phyloP scores from a whole-genome alignment of 768 basidiomycete species.

The Rhodotorula graminis region DNA sequence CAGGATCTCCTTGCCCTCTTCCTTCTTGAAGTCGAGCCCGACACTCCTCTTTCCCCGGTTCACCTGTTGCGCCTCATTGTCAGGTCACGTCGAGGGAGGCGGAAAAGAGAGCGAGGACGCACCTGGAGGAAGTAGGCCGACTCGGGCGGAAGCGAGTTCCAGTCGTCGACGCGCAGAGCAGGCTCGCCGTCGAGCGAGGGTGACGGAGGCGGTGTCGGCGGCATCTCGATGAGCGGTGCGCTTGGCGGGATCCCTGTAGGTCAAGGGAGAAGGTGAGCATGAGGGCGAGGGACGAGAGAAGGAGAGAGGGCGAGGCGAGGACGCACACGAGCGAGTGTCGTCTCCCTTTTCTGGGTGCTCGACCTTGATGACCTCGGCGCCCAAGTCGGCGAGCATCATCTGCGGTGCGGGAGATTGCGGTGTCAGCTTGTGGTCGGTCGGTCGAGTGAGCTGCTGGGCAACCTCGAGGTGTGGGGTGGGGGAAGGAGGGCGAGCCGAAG shows the following conservation, averaged over 20 bases:
- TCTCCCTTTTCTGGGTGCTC: slow-evolving; percentile 71
- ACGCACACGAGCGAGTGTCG: slow-evolving; percentile 63
- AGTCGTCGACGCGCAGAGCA: slow-evolving; percentile 51
- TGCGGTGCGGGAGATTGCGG: not conserved
- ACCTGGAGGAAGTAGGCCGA: slow-evolving; percentile 81
- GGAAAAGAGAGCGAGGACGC: too few relatives aligned
- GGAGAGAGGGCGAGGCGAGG: too few relatives aligned
- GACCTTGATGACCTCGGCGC: slow-evolving; percentile 90
- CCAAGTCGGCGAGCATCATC: slow-evolving; percentile 79
- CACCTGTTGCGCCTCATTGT: slow-evolving; percentile 41
- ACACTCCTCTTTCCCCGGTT: slow-evolving; percentile 87
- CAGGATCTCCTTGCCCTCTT: slow-evolving; percentile 70
- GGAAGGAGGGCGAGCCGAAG: too few relatives aligned
- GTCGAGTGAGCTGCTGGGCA: too few relatives aligned
- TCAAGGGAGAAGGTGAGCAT: too few relatives aligned
- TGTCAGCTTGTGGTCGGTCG: too few relatives aligned
- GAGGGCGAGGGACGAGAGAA: not conserved
- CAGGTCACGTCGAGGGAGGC: not conserved
- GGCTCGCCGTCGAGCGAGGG: slow-evolving; percentile 51
- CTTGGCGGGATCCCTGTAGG: slow-evolving; percentile 47
- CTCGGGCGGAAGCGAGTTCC: slow-evolving; percentile 66
- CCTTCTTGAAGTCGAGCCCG: slow-evolving; percentile 78
- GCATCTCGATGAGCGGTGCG: slow-evolving; percentile 47
- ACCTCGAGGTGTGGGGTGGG: too few relatives aligned
- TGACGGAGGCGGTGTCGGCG: slow-evolving; percentile 36